These are phyloP conservation scores for Auxenochlorella pyrenoidosa DNA, from an alignment of 139 green algal genomes.

Conservation along the genomic window DNA sequence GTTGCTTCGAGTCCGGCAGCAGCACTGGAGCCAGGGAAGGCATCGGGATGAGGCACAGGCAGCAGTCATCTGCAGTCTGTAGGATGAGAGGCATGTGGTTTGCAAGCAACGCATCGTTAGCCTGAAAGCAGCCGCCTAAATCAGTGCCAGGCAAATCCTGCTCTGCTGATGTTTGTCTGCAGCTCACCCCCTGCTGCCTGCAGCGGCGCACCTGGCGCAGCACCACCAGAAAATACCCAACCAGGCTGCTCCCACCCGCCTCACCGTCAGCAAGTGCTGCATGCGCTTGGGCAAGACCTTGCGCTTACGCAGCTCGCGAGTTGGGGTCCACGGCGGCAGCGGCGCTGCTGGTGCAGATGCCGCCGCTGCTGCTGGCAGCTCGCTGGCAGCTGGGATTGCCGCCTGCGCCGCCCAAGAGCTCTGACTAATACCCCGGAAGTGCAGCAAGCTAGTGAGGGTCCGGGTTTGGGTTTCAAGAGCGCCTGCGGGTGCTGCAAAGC, in stretches of 20 bases:
- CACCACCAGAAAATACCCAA: too few species aligned
- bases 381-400: neutral
- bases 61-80: too few species aligned
- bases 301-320: slow-evolving; percentile 58
- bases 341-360: slow-evolving; percentile 8
- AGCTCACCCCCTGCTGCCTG: too few species aligned
- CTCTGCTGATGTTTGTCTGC: too few species aligned
- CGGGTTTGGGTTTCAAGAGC: slow-evolving; percentile 5
- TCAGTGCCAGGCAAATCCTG: too few species aligned
- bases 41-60: too few species aligned
- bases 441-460: slow-evolving; percentile 25
- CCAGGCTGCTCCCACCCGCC: neutral
- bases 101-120: too few species aligned
- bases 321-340: slow-evolving; percentile 69
- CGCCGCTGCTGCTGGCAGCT: neutral
- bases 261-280: slow-evolving; percentile 57
- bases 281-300: slow-evolving; percentile 67
- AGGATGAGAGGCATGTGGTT: too few species aligned
- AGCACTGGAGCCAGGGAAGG: too few species aligned
- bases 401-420: slow-evolving; percentile 26
- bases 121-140: too few species aligned
- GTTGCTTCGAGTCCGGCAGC: too few species aligned
- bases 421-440: slow-evolving; percentile 18
- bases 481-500: neutral
- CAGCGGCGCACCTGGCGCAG: too few species aligned